Percentiles rank a stretch among this genome's conserved stretches.
phyloP scores from a whole-genome alignment of 164 flowering plant genomes.

The Malania oleifera region DNA sequence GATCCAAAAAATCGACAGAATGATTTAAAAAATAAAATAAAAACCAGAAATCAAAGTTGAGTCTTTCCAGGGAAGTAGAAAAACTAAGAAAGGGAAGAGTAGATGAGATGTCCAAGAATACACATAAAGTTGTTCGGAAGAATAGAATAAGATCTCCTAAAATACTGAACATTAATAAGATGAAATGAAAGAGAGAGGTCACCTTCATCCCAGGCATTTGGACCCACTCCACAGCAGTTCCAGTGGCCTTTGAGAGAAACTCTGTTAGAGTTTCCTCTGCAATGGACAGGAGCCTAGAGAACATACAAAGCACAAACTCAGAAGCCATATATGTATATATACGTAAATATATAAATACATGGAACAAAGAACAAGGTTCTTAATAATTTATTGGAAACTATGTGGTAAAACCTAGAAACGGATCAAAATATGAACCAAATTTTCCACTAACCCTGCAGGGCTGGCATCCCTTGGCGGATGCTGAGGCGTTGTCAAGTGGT shows the following conservation, averaged over 20 bases:
- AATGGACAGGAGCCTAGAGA: slow-evolving; percentile 77
- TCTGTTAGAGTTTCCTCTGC: slow-evolving; percentile 97
- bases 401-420: too few species aligned
- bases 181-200: background rate
- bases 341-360: slow-evolving; percentile 9
- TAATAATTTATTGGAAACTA: too few species aligned
- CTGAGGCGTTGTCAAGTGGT: slow-evolving; percentile 79
- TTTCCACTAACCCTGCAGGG: slow-evolving; percentile 89
- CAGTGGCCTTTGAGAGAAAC: slow-evolving; percentile 96
- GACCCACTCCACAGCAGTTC: slow-evolving; percentile 98
- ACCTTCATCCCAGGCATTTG: slow-evolving; percentile 99
- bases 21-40: too few species aligned
- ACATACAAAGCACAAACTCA: slow-evolving; percentile 17
- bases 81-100: too few species aligned
- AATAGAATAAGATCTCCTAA: background rate
- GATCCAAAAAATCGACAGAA: background rate
- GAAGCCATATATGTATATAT: slow-evolving; percentile 15
- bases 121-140: too few species aligned
- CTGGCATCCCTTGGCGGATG: slow-evolving; percentile 97
- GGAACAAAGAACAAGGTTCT: slow-evolving; percentile 2
- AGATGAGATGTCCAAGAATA: too few species aligned
- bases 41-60: too few species aligned
- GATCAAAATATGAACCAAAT: slow-evolving; percentile 21
- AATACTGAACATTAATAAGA: background rate
- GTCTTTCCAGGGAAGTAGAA: too few species aligned